Conservation (phyloP, 202 grass and related monocot species). For the Cymbopogon flexuosus region DNA sequence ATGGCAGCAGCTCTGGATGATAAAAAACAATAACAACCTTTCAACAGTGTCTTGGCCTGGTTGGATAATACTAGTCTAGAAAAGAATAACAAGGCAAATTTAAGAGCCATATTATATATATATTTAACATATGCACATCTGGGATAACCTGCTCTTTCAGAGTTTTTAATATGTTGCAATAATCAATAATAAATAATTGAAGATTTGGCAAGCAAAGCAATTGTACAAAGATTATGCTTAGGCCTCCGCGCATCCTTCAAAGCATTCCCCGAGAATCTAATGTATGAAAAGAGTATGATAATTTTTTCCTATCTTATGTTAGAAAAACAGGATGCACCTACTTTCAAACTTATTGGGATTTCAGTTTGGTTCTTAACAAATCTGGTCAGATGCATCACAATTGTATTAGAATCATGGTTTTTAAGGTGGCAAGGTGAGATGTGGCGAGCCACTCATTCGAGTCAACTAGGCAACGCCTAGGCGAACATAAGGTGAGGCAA, state of each 20-base stretch:
- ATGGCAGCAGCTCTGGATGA: background rate
- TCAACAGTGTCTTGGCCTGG: background rate
- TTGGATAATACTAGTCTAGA: background rate
- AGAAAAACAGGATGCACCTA: background rate
- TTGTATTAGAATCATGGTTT: background rate
- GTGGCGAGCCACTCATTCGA: too few species aligned
- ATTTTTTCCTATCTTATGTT: background rate
- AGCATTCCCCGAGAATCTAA: background rate
- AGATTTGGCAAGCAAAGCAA: background rate
- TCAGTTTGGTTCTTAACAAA: background rate
- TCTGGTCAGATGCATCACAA: too few species aligned
- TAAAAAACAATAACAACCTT: background rate
- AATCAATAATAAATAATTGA: background rate
- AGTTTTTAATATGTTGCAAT: background rate
- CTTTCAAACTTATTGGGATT: background rate
- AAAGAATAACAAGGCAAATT: background rate
- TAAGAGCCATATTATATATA: background rate
- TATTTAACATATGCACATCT: background rate
- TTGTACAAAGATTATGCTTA: background rate
- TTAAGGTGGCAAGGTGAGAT: too few species aligned
- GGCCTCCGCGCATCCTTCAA: background rate
- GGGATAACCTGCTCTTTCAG: background rate
- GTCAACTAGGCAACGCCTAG: too few species aligned
- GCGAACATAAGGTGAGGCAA: too few species aligned
- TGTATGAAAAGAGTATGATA: background rate